phyloP scores from a whole-genome alignment of 2,329 filamentous ascomycete genomes.

The Colletotrichum gloeosporioides region DNA sequence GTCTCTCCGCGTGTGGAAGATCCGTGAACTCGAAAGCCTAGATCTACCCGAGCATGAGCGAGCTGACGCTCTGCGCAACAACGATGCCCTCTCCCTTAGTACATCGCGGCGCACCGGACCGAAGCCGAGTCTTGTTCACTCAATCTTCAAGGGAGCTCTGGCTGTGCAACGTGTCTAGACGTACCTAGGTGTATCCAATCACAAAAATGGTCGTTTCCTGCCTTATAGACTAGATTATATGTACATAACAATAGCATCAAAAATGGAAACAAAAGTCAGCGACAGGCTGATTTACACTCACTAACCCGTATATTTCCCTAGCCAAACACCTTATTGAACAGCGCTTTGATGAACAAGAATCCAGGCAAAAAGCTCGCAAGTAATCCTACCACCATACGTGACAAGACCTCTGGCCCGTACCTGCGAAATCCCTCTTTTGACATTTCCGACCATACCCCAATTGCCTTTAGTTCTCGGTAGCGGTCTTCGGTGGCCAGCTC shows the following conservation, averaged over 20 bases:
- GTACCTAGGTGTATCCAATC: background rate
- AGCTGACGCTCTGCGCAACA: background rate
- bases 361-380: conserved; percentile 8
- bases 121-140: background rate
- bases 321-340: background rate
- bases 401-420: background rate
- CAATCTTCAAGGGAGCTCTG: background rate
- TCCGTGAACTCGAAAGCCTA: conserved; percentile 12
- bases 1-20: conserved; percentile 22
- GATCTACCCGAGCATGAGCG: background rate
- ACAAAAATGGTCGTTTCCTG: background rate
- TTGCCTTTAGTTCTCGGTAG: background rate
- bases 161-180: background rate
- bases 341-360: background rate
- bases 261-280: background rate
- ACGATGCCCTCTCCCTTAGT: background rate
- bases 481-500: background rate
- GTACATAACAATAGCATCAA: background rate
- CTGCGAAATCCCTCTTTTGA: background rate
- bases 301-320: background rate
- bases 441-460: background rate
- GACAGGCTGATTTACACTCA: background rate
- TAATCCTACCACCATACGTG: background rate
- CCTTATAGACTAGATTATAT: background rate
- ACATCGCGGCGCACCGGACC: background rate